phyloP scores from a whole-genome alignment of 1,139 yeast species.

The Yamadazyma spencermartinsiae region DNA sequence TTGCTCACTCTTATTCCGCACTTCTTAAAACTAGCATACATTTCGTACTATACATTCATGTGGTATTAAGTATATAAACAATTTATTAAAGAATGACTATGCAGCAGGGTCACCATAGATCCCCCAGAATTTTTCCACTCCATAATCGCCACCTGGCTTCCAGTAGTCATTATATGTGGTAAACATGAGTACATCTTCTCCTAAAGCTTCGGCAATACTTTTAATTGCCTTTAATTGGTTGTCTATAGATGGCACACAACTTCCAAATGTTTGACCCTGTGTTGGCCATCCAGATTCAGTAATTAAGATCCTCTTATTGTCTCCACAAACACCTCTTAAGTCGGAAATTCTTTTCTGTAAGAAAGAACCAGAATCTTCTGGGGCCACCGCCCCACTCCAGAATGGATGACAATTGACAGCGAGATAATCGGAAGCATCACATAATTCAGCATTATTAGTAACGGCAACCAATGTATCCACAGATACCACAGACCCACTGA shows the following conservation, averaged over 20 bases:
- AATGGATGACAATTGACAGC: conserved; percentile 82
- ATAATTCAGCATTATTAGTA: conserved; percentile 67
- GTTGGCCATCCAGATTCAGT: conserved; percentile 88
- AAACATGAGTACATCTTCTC: conserved; percentile 60
- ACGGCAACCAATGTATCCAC: conserved; percentile 82
- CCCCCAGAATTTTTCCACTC: conserved; percentile 78
- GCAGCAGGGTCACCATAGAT: conserved; percentile 37
- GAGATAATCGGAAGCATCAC: conserved; percentile 71
- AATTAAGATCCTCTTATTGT: conserved; percentile 56
- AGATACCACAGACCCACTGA: conserved; percentile 70
- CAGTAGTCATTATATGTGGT: conserved; percentile 76
- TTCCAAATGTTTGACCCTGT: conserved; percentile 62
- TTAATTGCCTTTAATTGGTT: conserved; percentile 64
- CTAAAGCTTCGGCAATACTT: conserved; percentile 55
- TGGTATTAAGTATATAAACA: not conserved
- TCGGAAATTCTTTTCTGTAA: conserved; percentile 63
- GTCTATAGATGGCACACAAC: conserved; percentile 64
- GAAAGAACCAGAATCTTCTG: conserved; percentile 72
- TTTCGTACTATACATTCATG: not conserved
- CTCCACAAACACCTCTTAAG: conserved; percentile 66
- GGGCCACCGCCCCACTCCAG: conserved; percentile 71
- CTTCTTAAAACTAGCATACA: not conserved
- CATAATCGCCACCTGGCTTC: conserved; percentile 69
- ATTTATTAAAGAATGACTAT: conserved; percentile 6
- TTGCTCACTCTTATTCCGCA: no score